Conservation (phyloP, 768 basidiomycete species). For the Suillus fuscotomentosus region DNA sequence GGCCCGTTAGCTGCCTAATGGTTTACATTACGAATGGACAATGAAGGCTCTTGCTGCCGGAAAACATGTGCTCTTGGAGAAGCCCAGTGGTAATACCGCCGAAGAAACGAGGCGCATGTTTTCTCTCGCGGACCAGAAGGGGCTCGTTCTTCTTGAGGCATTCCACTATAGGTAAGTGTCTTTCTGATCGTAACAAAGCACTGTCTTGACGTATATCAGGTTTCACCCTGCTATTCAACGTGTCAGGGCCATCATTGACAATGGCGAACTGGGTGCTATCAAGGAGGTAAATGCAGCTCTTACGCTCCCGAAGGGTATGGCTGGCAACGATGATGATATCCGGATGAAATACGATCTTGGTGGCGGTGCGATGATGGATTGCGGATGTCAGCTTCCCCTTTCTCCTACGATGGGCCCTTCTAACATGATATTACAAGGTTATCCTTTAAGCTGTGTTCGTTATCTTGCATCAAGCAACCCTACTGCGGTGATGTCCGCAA, state of each 20-base stretch:
- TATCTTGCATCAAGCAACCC: conserved; percentile 46
- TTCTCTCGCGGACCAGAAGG: conserved; percentile 45
- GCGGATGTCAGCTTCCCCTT: conserved; percentile 42
- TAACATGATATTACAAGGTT: conserved; percentile 34
- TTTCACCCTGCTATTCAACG: conserved; percentile 62
- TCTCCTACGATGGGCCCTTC: background rate
- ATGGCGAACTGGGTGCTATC: conserved; percentile 52
- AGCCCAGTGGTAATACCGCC: conserved; percentile 51
- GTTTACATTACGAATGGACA: conserved; percentile 65
- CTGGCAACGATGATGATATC: conserved; percentile 42
- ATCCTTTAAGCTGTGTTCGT: conserved; percentile 45
- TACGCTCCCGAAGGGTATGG: conserved; percentile 32
- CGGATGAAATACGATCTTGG: conserved; percentile 52
- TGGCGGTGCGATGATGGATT: conserved; percentile 62
- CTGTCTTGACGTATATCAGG: conserved; percentile 28
- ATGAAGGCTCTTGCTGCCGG: conserved; percentile 60
- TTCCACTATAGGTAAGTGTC: conserved; percentile 51
- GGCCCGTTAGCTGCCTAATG: conserved; percentile 48
- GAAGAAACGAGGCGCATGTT: conserved; percentile 54
- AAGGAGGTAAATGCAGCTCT: conserved; percentile 43
- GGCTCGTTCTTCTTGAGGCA: conserved; percentile 57
- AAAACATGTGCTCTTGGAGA: conserved; percentile 66
- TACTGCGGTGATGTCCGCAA: conserved; percentile 39
- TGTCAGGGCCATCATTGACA: conserved; percentile 51
- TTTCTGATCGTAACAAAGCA: background rate